A percentile compares a stretch with the other conserved stretches of the same genome.
Conservation (phyloP, 352 stramenopile species). For the Phytophthora hibernalis region DNA sequence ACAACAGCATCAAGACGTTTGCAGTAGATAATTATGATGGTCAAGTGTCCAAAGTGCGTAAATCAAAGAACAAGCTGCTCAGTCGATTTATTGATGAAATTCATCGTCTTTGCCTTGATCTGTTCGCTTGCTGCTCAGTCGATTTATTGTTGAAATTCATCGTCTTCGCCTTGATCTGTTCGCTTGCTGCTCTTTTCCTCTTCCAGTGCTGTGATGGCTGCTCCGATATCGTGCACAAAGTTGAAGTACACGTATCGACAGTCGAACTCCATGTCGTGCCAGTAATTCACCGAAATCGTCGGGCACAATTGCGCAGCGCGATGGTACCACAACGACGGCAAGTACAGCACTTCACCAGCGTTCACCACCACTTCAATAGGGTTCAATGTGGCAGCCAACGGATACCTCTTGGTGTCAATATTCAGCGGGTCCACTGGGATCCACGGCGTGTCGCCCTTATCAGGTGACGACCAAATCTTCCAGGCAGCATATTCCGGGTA, state of each 20-base stretch:
- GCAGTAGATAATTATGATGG: constrained; percentile 36
- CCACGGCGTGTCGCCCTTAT: constrained; percentile 74
- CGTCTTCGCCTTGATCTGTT: neutral
- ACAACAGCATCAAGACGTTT: neutral
- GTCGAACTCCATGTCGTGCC: constrained; percentile 91
- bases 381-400: constrained; percentile 53
- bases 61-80: constrained; percentile 4
- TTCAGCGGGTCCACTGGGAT: constrained; percentile 83
- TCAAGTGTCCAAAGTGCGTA: constrained; percentile 1
- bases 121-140: constrained; percentile 3
- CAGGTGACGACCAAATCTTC: constrained; percentile 52
- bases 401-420: constrained; percentile 64
- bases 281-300: constrained; percentile 91
- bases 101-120: neutral
- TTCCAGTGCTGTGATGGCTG: constrained; percentile 22
- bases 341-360: constrained; percentile 74
- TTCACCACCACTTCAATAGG: constrained; percentile 78
- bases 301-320: constrained; percentile 73
- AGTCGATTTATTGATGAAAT: neutral
- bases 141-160: neutral
- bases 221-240: constrained; percentile 69
- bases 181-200: constrained; percentile 11
- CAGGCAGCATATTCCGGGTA: constrained; percentile 58
- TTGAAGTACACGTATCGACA: constrained; percentile 90
- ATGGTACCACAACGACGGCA: constrained; percentile 89